A percentile compares a stretch with the other conserved stretches of the same genome.
phyloP scores from a whole-genome alignment of 1,284 basidiomycete genomes.

The Rhodofomes roseus region DNA sequence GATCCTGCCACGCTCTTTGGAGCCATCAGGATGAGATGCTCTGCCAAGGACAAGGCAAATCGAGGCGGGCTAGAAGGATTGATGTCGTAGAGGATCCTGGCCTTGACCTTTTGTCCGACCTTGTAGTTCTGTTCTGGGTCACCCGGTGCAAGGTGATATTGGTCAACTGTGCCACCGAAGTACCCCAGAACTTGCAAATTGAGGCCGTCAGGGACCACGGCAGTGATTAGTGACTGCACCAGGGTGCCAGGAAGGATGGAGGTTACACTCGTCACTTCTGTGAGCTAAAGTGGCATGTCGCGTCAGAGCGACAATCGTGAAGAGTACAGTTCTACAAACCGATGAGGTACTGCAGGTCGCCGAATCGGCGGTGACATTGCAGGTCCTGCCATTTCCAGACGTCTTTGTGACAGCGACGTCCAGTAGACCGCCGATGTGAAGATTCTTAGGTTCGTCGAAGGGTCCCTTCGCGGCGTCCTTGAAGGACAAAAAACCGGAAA shows the following conservation, averaged over 20 bases:
- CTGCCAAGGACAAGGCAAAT: conserved; percentile 77
- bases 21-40: conserved; percentile 66
- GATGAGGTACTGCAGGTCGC: conserved; percentile 43
- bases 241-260: conserved; percentile 87
- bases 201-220: conserved; percentile 75
- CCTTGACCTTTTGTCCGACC: conserved; percentile 85
- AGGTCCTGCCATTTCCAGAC: conserved; percentile 69
- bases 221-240: conserved; percentile 84
- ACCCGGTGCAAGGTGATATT: conserved; percentile 67
- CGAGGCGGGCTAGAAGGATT: conserved; percentile 66
- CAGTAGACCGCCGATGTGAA: conserved; percentile 67
- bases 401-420: conserved; percentile 61
- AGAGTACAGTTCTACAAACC: conserved; percentile 37
- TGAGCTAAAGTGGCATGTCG: conserved; percentile 39
- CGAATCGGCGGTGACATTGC: conserved; percentile 54
- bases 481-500: conserved; percentile 79
- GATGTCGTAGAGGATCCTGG: conserved; percentile 84
- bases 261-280: conserved; percentile 75
- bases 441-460: conserved; percentile 38
- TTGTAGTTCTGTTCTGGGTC: conserved; percentile 58
- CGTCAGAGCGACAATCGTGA: background rate
- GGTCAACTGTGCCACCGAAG: conserved; percentile 90
- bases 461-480: conserved; percentile 51
- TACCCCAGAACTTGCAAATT: conserved; percentile 91
- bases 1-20: conserved; percentile 33